A percentile compares a stretch with the other conserved stretches of the same genome.
Conservation (phyloP, 129 eudicot genomes). For the Lactuca saligna region DNA sequence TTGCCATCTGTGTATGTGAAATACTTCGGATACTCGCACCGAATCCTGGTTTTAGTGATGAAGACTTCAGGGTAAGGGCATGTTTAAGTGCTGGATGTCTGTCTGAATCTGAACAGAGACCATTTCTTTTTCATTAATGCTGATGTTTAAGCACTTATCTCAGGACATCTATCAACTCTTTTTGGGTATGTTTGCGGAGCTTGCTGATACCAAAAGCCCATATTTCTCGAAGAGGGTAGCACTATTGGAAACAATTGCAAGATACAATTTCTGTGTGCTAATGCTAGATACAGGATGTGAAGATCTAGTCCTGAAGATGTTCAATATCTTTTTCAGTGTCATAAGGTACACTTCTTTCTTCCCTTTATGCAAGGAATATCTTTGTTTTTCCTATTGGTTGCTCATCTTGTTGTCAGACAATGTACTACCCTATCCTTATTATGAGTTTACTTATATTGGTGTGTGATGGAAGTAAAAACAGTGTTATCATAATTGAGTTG, state of each 20-base stretch:
- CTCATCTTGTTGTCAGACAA: background rate
- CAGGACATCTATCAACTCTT: conserved; percentile 83
- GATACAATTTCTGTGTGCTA: conserved; percentile 62
- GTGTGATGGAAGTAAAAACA: conserved; percentile 1
- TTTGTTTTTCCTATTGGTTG: conserved; percentile 2
- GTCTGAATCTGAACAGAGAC: background rate
- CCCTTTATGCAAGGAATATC: conserved; percentile 2
- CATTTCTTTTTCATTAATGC: background rate
- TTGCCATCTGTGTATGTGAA: conserved; percentile 81
- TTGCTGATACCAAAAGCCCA: conserved; percentile 58
- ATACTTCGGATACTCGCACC: conserved; percentile 89
- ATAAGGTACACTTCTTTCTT: conserved; percentile 48
- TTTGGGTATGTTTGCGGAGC: conserved; percentile 73
- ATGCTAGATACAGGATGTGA: conserved; percentile 84
- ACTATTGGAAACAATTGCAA: conserved; percentile 79
- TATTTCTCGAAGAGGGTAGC: conserved; percentile 66
- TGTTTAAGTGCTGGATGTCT: background rate
- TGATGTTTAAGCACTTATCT: conserved; percentile 26
- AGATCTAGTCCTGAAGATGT: conserved; percentile 73
- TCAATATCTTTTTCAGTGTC: conserved; percentile 63
- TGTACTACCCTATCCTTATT: background rate
- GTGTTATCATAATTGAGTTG: conserved; percentile 9
- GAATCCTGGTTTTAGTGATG: conserved; percentile 62
- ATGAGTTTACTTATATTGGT: background rate
- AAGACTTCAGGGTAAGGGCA: conserved; percentile 55